These are phyloP conservation scores for Neopestalotiopsis sp. DNA, from an alignment of 2,329 filamentous ascomycete genomes.

Conservation along the genomic window DNA sequence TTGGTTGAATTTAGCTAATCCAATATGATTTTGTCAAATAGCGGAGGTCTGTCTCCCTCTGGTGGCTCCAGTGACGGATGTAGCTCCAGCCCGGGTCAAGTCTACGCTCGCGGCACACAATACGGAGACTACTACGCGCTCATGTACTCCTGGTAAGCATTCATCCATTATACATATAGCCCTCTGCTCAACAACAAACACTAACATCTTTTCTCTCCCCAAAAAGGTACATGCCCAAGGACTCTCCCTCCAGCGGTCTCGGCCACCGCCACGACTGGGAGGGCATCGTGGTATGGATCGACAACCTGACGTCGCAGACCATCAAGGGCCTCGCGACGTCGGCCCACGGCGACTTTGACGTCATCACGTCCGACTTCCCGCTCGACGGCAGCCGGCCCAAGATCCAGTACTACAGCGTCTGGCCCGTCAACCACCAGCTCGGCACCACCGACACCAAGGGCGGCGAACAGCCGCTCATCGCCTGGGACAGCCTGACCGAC, in stretches of 20 bases:
- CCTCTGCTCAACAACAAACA: neutral
- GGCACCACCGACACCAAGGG: constrained; percentile 39
- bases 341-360: constrained; percentile 37
- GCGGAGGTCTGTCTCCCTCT: constrained; percentile 33
- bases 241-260: constrained; percentile 39
- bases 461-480: constrained; percentile 44
- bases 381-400: constrained; percentile 34
- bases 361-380: constrained; percentile 27
- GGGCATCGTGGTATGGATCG: constrained; percentile 38
- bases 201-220: neutral
- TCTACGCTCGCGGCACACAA: constrained; percentile 35
- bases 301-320: constrained; percentile 30
- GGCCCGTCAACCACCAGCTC: constrained; percentile 40
- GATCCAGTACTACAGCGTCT: constrained; percentile 36
- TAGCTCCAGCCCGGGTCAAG: constrained; percentile 36
- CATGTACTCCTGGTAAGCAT: constrained; percentile 37
- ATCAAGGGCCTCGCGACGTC: constrained; percentile 38
- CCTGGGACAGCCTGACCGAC: constrained; percentile 42
- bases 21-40: constrained; percentile 13
- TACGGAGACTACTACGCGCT: constrained; percentile 35
- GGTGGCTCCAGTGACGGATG: constrained; percentile 34
- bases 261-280: constrained; percentile 46
- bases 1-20: constrained; percentile 17
- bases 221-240: constrained; percentile 45
- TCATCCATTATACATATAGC: constrained; percentile 1